Conservation (phyloP, 2,329 filamentous ascomycete genomes). For the Juglanconis sp. region DNA sequence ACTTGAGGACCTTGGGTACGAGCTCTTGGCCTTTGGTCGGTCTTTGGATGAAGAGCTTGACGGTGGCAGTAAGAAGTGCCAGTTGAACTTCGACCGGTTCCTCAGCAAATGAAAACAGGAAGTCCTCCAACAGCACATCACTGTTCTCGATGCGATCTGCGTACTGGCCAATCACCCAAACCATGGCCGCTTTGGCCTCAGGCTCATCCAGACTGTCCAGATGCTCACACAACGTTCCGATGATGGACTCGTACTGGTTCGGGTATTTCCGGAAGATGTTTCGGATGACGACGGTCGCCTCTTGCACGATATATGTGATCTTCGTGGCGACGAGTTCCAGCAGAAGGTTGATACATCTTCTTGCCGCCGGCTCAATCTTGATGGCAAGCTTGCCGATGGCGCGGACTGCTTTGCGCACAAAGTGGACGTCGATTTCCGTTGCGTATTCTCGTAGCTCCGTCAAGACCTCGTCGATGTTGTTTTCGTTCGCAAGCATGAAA, state of each 20-base stretch:
- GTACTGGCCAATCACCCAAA: constrained; percentile 99
- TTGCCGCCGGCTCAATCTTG: constrained; percentile 93
- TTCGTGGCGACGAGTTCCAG: constrained; percentile 96
- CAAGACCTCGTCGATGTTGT: constrained; percentile 91
- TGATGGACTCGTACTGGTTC: constrained; percentile 98
- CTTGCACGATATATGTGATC: constrained; percentile 97
- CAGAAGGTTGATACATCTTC: constrained; percentile 86
- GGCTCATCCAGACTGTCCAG: constrained; percentile 95
- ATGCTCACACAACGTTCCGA: constrained; percentile 91
- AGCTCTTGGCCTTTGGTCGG: constrained; percentile 92
- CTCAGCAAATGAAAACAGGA: constrained; percentile 88
- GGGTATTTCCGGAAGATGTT: constrained; percentile 99
- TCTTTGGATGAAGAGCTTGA: constrained; percentile 96
- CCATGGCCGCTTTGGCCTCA: constrained; percentile 96
- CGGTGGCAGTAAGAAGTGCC: constrained; percentile 88
- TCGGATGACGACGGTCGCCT: constrained; percentile 95
- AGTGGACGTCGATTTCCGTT: constrained; percentile 97
- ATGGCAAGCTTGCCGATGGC: constrained; percentile 98
- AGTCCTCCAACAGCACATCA: constrained; percentile 89
- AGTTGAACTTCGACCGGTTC: constrained; percentile 95
- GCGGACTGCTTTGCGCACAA: constrained; percentile 94
- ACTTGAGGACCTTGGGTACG: constrained; percentile 92
- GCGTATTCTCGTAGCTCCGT: constrained; percentile 95
- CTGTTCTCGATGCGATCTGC: constrained; percentile 97
- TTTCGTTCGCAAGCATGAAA: constrained; percentile 95